These are phyloP conservation scores for Ilex asprella DNA, from an alignment of 257 asterid species.

Conservation along the genomic window DNA sequence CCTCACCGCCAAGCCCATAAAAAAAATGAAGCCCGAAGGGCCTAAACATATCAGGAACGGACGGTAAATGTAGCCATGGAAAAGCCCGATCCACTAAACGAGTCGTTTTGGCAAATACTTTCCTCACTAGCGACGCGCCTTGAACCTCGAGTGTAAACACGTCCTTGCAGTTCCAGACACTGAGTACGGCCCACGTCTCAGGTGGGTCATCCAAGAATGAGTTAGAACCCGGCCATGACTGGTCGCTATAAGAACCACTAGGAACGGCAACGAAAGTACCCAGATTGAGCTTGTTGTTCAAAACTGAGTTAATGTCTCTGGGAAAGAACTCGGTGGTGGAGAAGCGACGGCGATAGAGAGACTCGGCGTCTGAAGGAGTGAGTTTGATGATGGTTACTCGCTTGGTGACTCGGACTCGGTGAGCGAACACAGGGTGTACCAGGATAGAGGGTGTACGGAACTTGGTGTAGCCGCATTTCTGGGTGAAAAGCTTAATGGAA, in stretches of 20 bases:
- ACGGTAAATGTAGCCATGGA: slow-evolving; percentile 62
- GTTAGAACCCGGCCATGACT: slow-evolving; percentile 50
- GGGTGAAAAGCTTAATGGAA: slow-evolving; percentile 61
- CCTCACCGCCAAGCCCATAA: slow-evolving; percentile 90
- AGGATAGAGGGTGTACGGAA: slow-evolving; percentile 77
- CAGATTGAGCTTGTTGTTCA: slow-evolving; percentile 44
- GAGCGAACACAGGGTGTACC: slow-evolving; percentile 82
- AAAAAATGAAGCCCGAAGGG: slow-evolving; percentile 81
- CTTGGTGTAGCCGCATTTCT: slow-evolving; percentile 66
- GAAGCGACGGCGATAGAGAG: slow-evolving; percentile 55
- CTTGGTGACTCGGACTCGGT: slow-evolving; percentile 25
- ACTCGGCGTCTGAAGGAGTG: slow-evolving; percentile 48
- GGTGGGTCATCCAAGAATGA: slow-evolving; percentile 46
- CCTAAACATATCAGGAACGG: slow-evolving; percentile 67
- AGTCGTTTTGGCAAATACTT: slow-evolving; percentile 37
- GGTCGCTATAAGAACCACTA: slow-evolving; percentile 18
- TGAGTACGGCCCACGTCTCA: slow-evolving; percentile 81
- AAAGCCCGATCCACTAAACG: slow-evolving; percentile 76
- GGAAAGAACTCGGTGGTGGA: slow-evolving; percentile 83
- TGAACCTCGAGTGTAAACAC: slow-evolving; percentile 73
- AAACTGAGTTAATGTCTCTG: slow-evolving; percentile 64
- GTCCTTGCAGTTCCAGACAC: slow-evolving; percentile 80
- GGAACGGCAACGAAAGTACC: slow-evolving; percentile 77
- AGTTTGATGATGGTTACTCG: slow-evolving; percentile 43
- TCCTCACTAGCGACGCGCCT: slow-evolving; percentile 65